Evolutionary conservation across 169 alveolate species (phyloP), one percentile per base, ranked within the genome.

Genomic region (Pseudocohnilembus persalinus): DNA sequence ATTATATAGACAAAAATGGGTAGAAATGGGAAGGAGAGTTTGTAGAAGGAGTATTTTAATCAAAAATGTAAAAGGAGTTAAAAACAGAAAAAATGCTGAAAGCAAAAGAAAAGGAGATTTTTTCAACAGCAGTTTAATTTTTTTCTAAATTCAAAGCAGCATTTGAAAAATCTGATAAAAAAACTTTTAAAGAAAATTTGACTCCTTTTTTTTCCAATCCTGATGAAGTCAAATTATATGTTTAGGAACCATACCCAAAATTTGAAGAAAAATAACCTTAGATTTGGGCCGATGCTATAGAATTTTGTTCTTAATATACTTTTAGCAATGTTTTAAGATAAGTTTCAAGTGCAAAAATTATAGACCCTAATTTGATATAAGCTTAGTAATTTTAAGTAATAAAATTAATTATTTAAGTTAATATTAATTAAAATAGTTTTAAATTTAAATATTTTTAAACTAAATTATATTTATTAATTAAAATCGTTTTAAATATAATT

Each of bases 191-290:
- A 77, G 96, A 90, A 32, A 92, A 92, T 76, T 30, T 92, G 29
- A 77, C 83, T n/a, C 94, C 94, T 27, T 88, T 83, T 86, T 92
- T 92, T 82, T 90, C 92, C 30, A 85, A 86, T n/a, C 65, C 82
- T 0, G 96, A 92, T 31, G 91, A 90, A 33, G 79, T 88, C 0
- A 82, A 83, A 75, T 82, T 82, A 68, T 90, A 82, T 77, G 88
- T 90, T 0, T 65, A 79, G 26, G 96, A 90, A 24, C 96, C 96
- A 30, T 92, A 90, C 82, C 96, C 96, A 28, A 89, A 92, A 83
- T 92, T 79, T 82, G 92, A 89, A 84, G 96, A 92, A 25, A 88
- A 83, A 74, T 75, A 81, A 1, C 92, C 96, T 77, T 94, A 92
- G 30, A 88, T 83, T 35, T 92, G 90, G 90, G 76, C 80, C 31